Evolutionary conservation across 192 early-diverging fungal genomes (phyloP).

Genomic region (Coemansia erecta): DNA sequence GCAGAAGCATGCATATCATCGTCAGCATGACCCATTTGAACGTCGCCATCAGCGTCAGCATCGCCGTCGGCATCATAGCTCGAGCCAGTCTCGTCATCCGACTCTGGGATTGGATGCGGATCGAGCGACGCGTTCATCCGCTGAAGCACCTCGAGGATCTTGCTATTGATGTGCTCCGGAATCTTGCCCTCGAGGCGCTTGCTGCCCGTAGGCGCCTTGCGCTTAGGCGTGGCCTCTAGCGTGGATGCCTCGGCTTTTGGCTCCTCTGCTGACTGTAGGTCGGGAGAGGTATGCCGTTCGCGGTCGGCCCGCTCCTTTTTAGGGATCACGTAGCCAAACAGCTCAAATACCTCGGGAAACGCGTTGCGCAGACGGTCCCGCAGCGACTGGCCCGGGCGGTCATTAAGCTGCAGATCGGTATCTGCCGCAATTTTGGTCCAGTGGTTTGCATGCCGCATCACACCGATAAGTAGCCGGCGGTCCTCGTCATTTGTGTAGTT

Average conservation of each 20-base stretch:
- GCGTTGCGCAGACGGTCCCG: conserved; percentile 53
- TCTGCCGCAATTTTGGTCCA: conserved; percentile 54
- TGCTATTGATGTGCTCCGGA: conserved; percentile 34
- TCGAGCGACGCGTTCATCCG: conserved; percentile 41
- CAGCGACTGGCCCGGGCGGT: conserved; percentile 52
- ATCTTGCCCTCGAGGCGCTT: conserved; percentile 49
- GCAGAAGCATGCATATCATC: background rate
- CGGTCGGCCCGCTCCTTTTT: conserved; percentile 53
- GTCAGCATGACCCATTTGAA: background rate
- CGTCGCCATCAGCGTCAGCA: conserved; percentile 12
- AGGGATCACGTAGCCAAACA: conserved; percentile 52
- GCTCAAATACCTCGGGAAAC: conserved; percentile 52
- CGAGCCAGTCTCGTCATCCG: conserved; percentile 8
- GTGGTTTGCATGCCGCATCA: conserved; percentile 47
- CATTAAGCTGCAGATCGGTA: conserved; percentile 35
- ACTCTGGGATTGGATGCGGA: conserved; percentile 36
- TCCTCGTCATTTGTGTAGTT: conserved; percentile 53
- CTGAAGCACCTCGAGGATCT: conserved; percentile 29
- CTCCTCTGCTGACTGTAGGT: background rate
- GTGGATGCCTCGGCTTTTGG: background rate
- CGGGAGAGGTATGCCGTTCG: conserved; percentile 21
- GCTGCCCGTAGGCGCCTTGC: conserved; percentile 46
- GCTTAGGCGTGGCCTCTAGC: conserved; percentile 10
- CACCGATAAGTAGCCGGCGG: conserved; percentile 42
- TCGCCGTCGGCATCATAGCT: conserved; percentile 13